These are phyloP conservation scores for Periconia macrospinosa DNA, from an alignment of 2,329 filamentous ascomycete species.

Conservation along the genomic window DNA sequence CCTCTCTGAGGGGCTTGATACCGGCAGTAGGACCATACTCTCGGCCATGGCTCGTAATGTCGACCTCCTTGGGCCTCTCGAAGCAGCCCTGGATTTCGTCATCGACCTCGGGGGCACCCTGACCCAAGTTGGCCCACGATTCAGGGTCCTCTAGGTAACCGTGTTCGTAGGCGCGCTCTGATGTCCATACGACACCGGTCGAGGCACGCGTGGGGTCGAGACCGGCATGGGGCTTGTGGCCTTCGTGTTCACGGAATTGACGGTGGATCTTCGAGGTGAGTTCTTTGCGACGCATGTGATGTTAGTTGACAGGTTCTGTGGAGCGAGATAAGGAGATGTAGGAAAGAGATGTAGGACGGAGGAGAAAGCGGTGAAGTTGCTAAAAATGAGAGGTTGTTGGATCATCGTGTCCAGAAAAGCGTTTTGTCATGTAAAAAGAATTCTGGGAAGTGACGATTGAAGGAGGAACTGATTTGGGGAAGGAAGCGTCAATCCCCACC, in stretches of 20 bases:
- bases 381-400: background rate
- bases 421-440: background rate
- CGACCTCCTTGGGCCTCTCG: conserved; percentile 74
- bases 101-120: conserved; percentile 92
- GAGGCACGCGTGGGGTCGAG: conserved; percentile 85
- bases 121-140: conserved; percentile 88
- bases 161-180: conserved; percentile 83
- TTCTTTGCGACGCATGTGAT: conserved; percentile 55
- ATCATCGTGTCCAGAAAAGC: background rate
- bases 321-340: background rate
- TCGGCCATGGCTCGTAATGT: conserved; percentile 75
- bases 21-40: conserved; percentile 93
- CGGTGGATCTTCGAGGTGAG: conserved; percentile 80
- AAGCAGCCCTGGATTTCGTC: conserved; percentile 92
- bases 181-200: conserved; percentile 93
- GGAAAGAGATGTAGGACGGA: background rate
- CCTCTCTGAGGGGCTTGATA: conserved; percentile 86
- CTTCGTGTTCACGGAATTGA: conserved; percentile 88
- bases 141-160: conserved; percentile 83
- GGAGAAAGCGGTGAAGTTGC: background rate
- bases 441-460: too few relatives aligned
- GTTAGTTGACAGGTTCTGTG: background rate
- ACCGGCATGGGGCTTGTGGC: conserved; percentile 86
- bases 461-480: too few relatives aligned
- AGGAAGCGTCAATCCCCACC: too few relatives aligned